These are phyloP conservation scores for Penicillium crystallinum DNA, from an alignment of 495 filamentous ascomycete species.

Conservation along the genomic window DNA sequence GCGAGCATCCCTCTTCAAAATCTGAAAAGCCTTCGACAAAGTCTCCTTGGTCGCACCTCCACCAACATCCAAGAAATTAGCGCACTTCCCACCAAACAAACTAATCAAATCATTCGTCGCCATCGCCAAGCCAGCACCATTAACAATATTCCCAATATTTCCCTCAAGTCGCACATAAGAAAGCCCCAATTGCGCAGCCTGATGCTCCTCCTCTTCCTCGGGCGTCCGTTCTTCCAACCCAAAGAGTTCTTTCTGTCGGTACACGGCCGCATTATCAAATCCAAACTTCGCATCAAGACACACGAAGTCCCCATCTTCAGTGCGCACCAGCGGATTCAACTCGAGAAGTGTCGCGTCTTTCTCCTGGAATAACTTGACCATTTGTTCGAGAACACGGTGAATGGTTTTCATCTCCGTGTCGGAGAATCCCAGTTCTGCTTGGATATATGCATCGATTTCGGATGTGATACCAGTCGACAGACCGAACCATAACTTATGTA, in stretches of 20 bases:
- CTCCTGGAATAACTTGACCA: constrained; percentile 24
- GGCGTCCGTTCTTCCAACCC: constrained; percentile 14
- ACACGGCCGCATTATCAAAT: constrained; percentile 26
- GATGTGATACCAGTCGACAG: constrained; percentile 18
- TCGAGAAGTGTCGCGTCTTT: constrained; percentile 35
- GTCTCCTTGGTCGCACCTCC: constrained; percentile 26
- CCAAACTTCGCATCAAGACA: constrained; percentile 29
- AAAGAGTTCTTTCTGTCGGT: constrained; percentile 24
- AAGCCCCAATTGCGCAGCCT: constrained; percentile 21
- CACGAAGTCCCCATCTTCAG: constrained; percentile 20
- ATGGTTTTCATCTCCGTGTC: constrained; percentile 18
- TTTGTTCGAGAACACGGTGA: constrained; percentile 19
- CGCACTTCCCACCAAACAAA: constrained; percentile 24
- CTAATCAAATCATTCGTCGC: constrained; percentile 33
- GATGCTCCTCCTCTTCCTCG: constrained; percentile 16
- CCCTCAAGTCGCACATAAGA: constrained; percentile 29
- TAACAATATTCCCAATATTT: constrained; percentile 32
- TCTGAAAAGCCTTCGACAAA: constrained; percentile 25
- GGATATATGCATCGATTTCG: constrained; percentile 19
- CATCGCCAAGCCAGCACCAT: constrained; percentile 34
- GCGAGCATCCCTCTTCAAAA: constrained; percentile 18
- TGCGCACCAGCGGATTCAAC: constrained; percentile 30
- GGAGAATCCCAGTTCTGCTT: constrained; percentile 22
- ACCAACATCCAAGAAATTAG: constrained; percentile 32
- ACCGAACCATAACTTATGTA: constrained; percentile 25